Evolutionary conservation across 2,329 filamentous ascomycete genomes (phyloP), one percentile per base, ranked within the genome.

Genomic region (Talaromyces funiculosus): DNA sequence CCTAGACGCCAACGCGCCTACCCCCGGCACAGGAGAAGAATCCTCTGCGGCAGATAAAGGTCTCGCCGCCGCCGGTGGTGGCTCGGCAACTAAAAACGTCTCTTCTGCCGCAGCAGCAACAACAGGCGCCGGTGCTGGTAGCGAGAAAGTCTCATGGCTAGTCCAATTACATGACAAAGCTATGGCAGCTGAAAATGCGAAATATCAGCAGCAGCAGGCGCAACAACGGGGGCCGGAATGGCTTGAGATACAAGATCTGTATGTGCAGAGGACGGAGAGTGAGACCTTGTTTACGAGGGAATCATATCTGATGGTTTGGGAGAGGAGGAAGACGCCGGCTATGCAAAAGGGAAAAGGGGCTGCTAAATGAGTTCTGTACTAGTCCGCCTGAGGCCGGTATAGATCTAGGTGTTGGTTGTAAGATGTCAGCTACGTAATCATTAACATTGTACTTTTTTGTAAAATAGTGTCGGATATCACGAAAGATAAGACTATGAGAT

Each of bases 301-400:
- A 81, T 90, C 90, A 60, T 97, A 97, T 80, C 77, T 97, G 61
- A 95, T 97, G 84, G 86, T 99, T 47, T 97, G 94, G 94, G 94
- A 97, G 80, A 82, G 89, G 74, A 84, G 92, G 75, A 87, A 84
- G 71, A 62, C 67, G 5, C 71, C 72, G 33, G 71, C 63, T 49
- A 77, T 75, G 61, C 72, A 72, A 57, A 80, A 61, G 20, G 55
- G 47, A 3, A 61, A 61, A 24, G 59, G 26, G 16, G 14, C 4
- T 3, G 22, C 43, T 9, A 53, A 40, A 33, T 53, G 24, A 53
- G 1, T 2, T 24, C 9, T 38, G 8, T 24, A 26, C 2, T 20
- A 43, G 0, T 8, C n/a, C 6, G 51, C 22, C 5, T 3, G 6
- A 24, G 12, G 31, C 10, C 5, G 9, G 33, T n/a, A n/a, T 35